phyloP scores from a whole-genome alignment of 2,329 filamentous ascomycete genomes.

The Xylaria sp. region DNA sequence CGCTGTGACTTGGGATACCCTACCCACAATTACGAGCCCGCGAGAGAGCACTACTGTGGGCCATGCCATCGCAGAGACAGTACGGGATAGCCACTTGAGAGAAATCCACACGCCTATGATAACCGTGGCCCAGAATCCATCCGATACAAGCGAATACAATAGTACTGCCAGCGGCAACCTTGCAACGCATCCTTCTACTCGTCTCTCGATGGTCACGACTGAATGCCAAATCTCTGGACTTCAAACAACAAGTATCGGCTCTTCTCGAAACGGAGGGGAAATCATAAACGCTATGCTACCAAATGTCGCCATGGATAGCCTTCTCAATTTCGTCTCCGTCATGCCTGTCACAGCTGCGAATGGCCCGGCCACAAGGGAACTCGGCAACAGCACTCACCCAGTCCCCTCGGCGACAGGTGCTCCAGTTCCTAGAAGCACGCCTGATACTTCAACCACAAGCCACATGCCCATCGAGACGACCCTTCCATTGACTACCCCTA shows the following conservation, averaged over 20 bases:
- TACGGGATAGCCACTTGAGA: neutral
- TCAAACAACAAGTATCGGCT: too few relatives aligned
- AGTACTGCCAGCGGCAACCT: neutral
- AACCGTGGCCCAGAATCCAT: too few relatives aligned
- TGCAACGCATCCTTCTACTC: too few relatives aligned
- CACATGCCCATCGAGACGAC: neutral
- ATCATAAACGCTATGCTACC: too few relatives aligned
- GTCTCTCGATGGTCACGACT: too few relatives aligned
- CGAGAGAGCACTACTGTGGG: neutral
- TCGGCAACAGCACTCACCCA: neutral
- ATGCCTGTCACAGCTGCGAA: too few relatives aligned
- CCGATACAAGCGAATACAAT: neutral
- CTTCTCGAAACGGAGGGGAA: too few relatives aligned
- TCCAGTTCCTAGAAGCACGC: neutral
- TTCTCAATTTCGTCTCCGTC: too few relatives aligned
- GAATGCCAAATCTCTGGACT: too few relatives aligned
- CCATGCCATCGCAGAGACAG: neutral
- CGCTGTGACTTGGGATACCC: neutral
- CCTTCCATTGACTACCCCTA: neutral
- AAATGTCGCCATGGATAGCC: too few relatives aligned
- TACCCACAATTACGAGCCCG: neutral
- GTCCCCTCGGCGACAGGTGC: neutral
- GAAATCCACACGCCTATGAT: neutral
- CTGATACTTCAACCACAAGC: neutral
- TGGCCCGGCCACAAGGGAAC: neutral